Evolutionary conservation across 352 stramenopile genomes (phyloP), one percentile per base, ranked within the genome.

Genomic region (Phytopythium helicoides): DNA sequence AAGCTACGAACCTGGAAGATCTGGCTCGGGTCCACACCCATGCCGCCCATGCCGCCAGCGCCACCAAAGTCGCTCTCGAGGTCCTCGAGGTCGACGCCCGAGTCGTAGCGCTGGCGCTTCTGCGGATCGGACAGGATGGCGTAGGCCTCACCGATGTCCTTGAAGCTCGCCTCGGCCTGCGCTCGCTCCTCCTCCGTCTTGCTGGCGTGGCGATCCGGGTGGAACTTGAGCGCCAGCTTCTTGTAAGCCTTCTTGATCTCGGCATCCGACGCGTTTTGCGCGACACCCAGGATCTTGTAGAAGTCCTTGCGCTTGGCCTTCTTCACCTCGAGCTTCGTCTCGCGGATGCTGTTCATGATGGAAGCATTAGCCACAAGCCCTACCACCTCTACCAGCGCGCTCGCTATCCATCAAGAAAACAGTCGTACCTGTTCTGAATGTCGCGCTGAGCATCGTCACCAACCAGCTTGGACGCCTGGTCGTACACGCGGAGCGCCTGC

Each of bases 161-260:
- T 98, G 73, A 99, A 99, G 34, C 75, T 64, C 23, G 73, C 83
- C 59, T 97, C 92, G 16, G 96, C 96, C 35, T 88, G 58, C 45
- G 96, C 93, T 52, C 97, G 87, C 64, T 95, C 84, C 55, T 97
- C 86, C 5, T 98, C 84, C 26, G 75, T 83, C 68, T 97, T 97
- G 55, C 55, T 76, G 21, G 87, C 76, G 51, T 98, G 83, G 45
- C 87, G 96, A 84, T 99, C 97, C 21, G 97, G 97, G 81, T 99
- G 97, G 60, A 86, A 98, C 65, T 97, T 89, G 12, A 99, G 76
- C 26, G 96, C 93, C 53, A 79, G 58, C 71, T 95, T 96, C 60
- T 95, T 87, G 76, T 98, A 99, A 6, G 97, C 93, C 68, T 98
- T 99, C 79, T 99, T 99, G 56, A 99, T 99, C 62, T 99, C 94